Evolutionary conservation across 73 alveolate genomes (phyloP), one percentile per base, ranked within the genome.

Genomic region (Breviolum minutum): DNA sequence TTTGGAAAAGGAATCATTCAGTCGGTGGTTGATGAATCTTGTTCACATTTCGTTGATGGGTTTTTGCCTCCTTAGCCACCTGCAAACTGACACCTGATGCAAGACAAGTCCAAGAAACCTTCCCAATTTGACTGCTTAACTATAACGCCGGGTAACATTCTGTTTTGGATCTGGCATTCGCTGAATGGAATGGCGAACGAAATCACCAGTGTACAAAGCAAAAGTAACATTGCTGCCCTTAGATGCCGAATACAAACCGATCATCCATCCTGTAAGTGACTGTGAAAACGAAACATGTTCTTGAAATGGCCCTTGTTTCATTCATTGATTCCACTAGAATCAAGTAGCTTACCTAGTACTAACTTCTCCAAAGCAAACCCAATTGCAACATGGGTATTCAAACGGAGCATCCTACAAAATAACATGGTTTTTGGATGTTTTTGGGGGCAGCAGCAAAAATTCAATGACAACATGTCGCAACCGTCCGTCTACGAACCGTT

Each of bases 131-230:
- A 40, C 54, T 40, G 54, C 54, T 40, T 40, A 40, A 40, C 54
- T 3, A 40, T 40, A 40, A 40, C 54, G 54, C 77, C 24, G 77
- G 77, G 77, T 19, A 9, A 27, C 92, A 61, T 83, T 83, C 76
- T 83, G 76, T 54, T 54, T 48, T 7, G 92, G 92, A n/a, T 83
- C 76, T 7, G 92, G 92, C 92, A 83, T 83, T 74, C 62, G 27
- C 5, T 74, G 92, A 10, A 86, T 86, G 91, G 66, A 69, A 66
- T 92, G 98, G 29, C 98, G 82, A 13, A 61, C 98, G 62, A 92
- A 92, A 27, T 92, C 98, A 11, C 98, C 98, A 4, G 98, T 92
- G 69, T 73, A 92, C 64, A 92, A 66, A 5, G 83, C 90, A 48
- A 92, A 92, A 12, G 81, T 76, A 7, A 90, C 66, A 14, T 61